Evolutionary conservation across 2,329 filamentous ascomycete species (phyloP).

Genomic region (Knufia petricola): DNA sequence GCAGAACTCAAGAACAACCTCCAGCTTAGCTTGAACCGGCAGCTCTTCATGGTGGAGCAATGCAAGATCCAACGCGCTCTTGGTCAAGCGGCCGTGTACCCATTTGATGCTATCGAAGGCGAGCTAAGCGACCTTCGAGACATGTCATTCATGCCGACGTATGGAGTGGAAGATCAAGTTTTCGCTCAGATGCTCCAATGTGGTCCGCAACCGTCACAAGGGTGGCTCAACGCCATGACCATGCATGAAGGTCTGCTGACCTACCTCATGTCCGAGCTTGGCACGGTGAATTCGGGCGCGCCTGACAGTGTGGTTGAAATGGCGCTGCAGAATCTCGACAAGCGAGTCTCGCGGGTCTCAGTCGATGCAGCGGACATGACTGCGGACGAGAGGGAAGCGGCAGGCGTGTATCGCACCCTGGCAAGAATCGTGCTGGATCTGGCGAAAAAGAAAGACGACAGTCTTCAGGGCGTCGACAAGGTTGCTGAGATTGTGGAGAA

Average conservation of each 20-base stretch:
- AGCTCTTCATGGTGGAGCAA: slow-evolving; percentile 35
- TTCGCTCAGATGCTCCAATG: slow-evolving; percentile 12
- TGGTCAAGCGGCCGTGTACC: slow-evolving; percentile 20
- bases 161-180: slow-evolving; percentile 15
- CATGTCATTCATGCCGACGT: slow-evolving; percentile 17
- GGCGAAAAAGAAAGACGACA: not conserved
- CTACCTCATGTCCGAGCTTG: slow-evolving; percentile 17
- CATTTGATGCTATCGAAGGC: slow-evolving; percentile 8
- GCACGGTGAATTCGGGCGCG: not conserved
- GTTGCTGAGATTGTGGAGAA: not conserved
- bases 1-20: slow-evolving; percentile 30
- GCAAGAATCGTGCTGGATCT: not conserved
- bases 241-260: slow-evolving; percentile 16
- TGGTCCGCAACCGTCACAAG: slow-evolving; percentile 15
- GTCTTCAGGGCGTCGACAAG: not conserved
- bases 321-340: not conserved
- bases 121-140: slow-evolving; percentile 19
- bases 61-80: slow-evolving; percentile 32
- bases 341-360: not conserved
- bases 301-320: not conserved
- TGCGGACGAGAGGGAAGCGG: slow-evolving; percentile 9
- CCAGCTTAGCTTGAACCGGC: slow-evolving; percentile 22
- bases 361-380: slow-evolving; percentile 12
- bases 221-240: slow-evolving; percentile 17
- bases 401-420: not conserved